A percentile compares a stretch with the other conserved stretches of the same genome.
Conservation (phyloP, 208 protist species). For the Crithidia fasciculata region DNA sequence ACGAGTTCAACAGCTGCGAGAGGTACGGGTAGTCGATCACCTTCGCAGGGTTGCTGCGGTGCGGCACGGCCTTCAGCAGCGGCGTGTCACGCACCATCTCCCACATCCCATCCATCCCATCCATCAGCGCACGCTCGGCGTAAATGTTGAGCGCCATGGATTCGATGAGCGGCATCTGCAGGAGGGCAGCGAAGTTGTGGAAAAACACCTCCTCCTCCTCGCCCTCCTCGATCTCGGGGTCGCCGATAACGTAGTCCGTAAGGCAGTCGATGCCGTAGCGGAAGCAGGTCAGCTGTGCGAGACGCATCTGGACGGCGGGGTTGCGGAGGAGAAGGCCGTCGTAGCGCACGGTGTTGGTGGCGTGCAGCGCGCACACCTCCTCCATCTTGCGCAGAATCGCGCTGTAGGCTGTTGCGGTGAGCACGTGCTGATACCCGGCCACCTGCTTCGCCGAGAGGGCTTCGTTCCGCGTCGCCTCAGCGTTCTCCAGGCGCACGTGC, state of each 20-base stretch:
- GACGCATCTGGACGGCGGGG: constrained; percentile 63
- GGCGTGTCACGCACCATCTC: constrained; percentile 52
- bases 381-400: constrained; percentile 58
- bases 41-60: constrained; percentile 53
- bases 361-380: constrained; percentile 69
- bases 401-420: constrained; percentile 70
- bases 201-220: constrained; percentile 15
- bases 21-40: constrained; percentile 77
- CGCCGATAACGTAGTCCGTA: constrained; percentile 59
- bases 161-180: constrained; percentile 55
- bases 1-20: constrained; percentile 40
- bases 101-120: constrained; percentile 52
- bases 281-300: constrained; percentile 66
- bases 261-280: constrained; percentile 71
- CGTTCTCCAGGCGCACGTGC: constrained; percentile 38
- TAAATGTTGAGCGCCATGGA: constrained; percentile 64
- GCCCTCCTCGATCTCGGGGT: constrained; percentile 34
- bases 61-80: constrained; percentile 36
- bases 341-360: constrained; percentile 64
- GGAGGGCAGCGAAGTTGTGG: constrained; percentile 11
- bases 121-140: constrained; percentile 66
- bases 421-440: constrained; percentile 55
- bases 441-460: constrained; percentile 33
- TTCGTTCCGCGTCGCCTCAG: constrained; percentile 33
- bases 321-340: constrained; percentile 76